phyloP scores from a whole-genome alignment of 306 rosid genomes.

The Lagenaria siceraria region DNA sequence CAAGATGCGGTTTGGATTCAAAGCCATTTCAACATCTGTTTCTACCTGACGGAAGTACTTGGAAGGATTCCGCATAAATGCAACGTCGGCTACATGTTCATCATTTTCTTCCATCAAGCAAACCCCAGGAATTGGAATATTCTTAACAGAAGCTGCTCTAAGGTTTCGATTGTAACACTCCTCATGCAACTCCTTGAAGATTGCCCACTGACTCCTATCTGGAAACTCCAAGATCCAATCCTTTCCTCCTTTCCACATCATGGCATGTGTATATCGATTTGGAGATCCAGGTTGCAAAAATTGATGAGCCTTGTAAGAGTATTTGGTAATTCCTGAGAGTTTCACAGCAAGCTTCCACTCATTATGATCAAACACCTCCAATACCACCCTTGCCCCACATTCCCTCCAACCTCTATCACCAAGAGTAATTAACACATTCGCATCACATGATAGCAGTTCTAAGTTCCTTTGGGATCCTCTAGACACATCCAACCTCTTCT shows the following conservation, averaged over 20 bases:
- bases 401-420: slow-evolving; percentile 91
- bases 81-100: slow-evolving; percentile 37
- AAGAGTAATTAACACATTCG: slow-evolving; percentile 58
- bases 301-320: slow-evolving; percentile 88
- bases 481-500: slow-evolving; percentile 53
- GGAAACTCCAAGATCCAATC: slow-evolving; percentile 91
- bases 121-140: slow-evolving; percentile 96
- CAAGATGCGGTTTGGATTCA: slow-evolving; percentile 52
- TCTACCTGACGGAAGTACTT: slow-evolving; percentile 65
- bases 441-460: slow-evolving; percentile 61
- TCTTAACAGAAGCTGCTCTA: slow-evolving; percentile 80
- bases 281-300: slow-evolving; percentile 96
- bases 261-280: slow-evolving; percentile 90
- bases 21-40: slow-evolving; percentile 87
- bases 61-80: slow-evolving; percentile 46
- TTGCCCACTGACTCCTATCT: slow-evolving; percentile 85
- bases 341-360: slow-evolving; percentile 95
- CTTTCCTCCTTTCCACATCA: slow-evolving; percentile 99
- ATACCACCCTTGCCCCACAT: slow-evolving; percentile 50
- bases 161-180: slow-evolving; percentile 84
- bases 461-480: slow-evolving; percentile 49
- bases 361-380: slow-evolving; percentile 70
- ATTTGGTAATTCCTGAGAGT: slow-evolving; percentile 51
- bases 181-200: slow-evolving; percentile 94
- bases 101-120: slow-evolving; percentile 54